These are phyloP conservation scores for Macroventuria anomochaeta DNA, from an alignment of 2,329 filamentous ascomycete genomes.

Conservation along the genomic window DNA sequence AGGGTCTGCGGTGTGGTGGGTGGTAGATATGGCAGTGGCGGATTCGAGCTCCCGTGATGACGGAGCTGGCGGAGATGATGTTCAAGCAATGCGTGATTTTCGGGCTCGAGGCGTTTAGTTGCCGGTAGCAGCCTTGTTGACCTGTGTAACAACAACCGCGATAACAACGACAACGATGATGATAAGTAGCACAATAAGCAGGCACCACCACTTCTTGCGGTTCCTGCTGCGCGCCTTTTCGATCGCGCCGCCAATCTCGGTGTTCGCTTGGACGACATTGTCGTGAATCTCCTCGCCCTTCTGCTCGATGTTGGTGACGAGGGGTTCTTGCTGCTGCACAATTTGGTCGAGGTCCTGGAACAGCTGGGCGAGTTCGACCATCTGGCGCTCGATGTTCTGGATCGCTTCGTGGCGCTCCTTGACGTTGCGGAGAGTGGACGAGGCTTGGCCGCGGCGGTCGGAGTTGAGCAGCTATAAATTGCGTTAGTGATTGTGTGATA, in stretches of 20 bases:
- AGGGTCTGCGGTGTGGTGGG: conserved; percentile 1
- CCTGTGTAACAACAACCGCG: conserved; percentile 44
- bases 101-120: too few relatives aligned
- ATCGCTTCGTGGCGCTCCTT: conserved; percentile 84
- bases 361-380: conserved; percentile 84
- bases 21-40: conserved; percentile 10
- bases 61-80: background rate
- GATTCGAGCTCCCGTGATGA: background rate
- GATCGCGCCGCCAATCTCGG: conserved; percentile 81
- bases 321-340: conserved; percentile 83
- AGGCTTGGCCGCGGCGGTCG: conserved; percentile 80
- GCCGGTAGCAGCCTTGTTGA: conserved; percentile 32
- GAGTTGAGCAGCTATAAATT: conserved; percentile 70
- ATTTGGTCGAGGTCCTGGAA: conserved; percentile 90
- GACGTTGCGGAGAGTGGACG: conserved; percentile 78
- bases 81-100: too few relatives aligned
- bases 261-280: conserved; percentile 84
- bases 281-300: conserved; percentile 85
- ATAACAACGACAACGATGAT: conserved; percentile 50
- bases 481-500: conserved; percentile 18
- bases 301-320: conserved; percentile 81
- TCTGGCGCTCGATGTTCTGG: conserved; percentile 88
- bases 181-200: conserved; percentile 68
- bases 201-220: conserved; percentile 97
- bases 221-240: conserved; percentile 70